These are phyloP conservation scores for Phytomonas sp. DNA, from an alignment of 208 protist genomes.

Conservation along the genomic window DNA sequence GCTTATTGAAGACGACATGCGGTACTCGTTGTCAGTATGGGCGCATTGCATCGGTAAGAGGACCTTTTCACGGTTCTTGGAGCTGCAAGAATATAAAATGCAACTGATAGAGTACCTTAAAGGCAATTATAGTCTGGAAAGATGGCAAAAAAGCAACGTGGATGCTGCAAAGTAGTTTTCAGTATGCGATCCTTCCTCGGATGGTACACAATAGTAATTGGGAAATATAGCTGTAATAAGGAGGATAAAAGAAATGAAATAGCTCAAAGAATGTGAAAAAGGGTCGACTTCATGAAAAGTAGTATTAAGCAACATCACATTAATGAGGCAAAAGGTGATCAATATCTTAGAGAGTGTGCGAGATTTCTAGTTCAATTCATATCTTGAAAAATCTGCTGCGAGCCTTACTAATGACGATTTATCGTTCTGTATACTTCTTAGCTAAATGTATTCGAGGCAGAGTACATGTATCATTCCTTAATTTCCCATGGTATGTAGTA, in stretches of 20 bases:
- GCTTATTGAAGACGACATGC: slow-evolving; percentile 29
- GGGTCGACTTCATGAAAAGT: not conserved
- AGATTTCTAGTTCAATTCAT: not conserved
- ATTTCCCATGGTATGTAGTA: not conserved
- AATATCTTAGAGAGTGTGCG: not conserved
- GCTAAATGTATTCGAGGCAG: not conserved
- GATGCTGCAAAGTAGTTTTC: slow-evolving; percentile 20
- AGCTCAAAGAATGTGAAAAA: not conserved
- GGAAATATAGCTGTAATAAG: slow-evolving; percentile 7
- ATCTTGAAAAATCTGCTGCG: not conserved
- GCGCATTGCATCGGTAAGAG: slow-evolving; percentile 56
- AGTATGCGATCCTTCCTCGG: not conserved
- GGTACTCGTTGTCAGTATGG: slow-evolving; percentile 61
- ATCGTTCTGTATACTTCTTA: not conserved
- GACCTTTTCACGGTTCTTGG: slow-evolving; percentile 65
- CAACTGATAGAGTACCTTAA: slow-evolving; percentile 18
- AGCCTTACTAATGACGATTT: not conserved
- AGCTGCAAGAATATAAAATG: slow-evolving; percentile 59
- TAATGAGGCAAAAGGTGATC: not conserved
- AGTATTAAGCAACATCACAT: not conserved
- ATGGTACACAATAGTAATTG: slow-evolving; percentile 13
- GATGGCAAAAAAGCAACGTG: slow-evolving; percentile 37
- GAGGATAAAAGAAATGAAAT: slow-evolving; percentile 1
- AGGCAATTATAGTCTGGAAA: slow-evolving; percentile 35
- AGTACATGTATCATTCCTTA: not conserved